Conservation (phyloP, 306 rosid genomes). For the Prunus dulcis region DNA sequence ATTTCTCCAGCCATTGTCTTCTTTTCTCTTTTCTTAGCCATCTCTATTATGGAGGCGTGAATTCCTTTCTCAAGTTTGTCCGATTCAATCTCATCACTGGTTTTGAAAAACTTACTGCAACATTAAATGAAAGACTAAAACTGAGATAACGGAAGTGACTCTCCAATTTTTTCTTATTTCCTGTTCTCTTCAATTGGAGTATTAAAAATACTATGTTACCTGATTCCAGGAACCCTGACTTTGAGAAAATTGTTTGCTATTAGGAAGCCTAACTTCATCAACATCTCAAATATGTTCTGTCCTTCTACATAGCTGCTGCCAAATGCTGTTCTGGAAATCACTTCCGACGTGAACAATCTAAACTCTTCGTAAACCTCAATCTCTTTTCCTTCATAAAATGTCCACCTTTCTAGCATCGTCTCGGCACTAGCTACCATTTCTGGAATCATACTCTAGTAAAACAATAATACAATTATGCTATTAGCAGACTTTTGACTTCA, state of each 20-base stretch:
- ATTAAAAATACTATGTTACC: background rate
- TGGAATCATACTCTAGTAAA: background rate
- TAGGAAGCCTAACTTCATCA: background rate
- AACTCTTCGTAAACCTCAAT: background rate
- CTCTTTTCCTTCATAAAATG: background rate
- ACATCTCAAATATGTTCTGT: background rate
- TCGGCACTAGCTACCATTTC: background rate
- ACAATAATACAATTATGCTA: background rate
- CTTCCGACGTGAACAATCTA: background rate
- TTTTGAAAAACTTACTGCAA: constrained; percentile 15
- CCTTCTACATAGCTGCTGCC: background rate
- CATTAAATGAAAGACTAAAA: background rate
- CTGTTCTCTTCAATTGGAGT: background rate
- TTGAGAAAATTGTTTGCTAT: background rate
- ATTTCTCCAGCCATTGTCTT: constrained; percentile 9
- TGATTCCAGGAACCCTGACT: background rate
- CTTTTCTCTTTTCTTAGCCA: constrained; percentile 21
- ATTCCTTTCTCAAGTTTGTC: constrained; percentile 29
- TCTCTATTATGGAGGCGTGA: constrained; percentile 3
- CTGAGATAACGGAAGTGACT: background rate
- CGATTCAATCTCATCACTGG: constrained; percentile 22
- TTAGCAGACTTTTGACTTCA: background rate
- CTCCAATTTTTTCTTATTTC: background rate
- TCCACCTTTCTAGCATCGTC: background rate
- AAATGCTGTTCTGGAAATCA: background rate